Percentiles rank a stretch among this genome's conserved stretches.
Evolutionary conservation across 306 rosid species (phyloP).

Genomic region (Carpinus fangiana): DNA sequence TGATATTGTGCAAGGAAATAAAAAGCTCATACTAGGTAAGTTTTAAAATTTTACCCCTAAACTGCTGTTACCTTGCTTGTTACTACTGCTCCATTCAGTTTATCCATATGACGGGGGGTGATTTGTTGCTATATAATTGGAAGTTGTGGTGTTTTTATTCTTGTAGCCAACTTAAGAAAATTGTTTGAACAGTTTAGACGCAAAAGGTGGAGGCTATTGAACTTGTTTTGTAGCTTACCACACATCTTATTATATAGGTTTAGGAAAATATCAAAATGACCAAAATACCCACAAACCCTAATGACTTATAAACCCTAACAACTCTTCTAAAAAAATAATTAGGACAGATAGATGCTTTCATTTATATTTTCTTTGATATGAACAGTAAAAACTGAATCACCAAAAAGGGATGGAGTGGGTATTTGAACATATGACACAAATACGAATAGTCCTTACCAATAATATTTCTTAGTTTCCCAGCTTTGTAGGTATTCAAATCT

Average conservation of each 20-base stretch:
- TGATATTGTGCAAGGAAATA: conserved; percentile 98
- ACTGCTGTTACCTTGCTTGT: conserved; percentile 10
- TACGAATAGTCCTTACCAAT: no score
- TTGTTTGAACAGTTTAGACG: no score
- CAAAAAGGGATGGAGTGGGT: neutral
- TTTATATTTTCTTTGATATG: neutral
- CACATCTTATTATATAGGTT: no score
- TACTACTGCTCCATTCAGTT: conserved; percentile 7
- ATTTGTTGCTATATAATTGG: conserved; percentile 8
- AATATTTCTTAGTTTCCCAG: neutral
- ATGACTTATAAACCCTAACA: no score
- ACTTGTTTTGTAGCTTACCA: neutral
- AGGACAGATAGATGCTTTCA: neutral
- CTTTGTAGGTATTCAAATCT: neutral
- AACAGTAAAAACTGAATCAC: conserved; percentile 3
- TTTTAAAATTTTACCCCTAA: conserved; percentile 17
- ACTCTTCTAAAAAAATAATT: neutral
- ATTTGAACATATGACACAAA: neutral
- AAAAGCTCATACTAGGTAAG: conserved; percentile 90
- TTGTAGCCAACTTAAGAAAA: neutral
- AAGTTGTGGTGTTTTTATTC: conserved; percentile 18
- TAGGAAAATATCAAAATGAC: no score
- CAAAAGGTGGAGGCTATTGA: no score
- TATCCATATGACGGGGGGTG: conserved; percentile 14
- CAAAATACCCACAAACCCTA: no score